Base-by-base conservation (phyloP, 2,329 filamentous ascomycete species). In the Cladophialophora psammophila region DNA sequence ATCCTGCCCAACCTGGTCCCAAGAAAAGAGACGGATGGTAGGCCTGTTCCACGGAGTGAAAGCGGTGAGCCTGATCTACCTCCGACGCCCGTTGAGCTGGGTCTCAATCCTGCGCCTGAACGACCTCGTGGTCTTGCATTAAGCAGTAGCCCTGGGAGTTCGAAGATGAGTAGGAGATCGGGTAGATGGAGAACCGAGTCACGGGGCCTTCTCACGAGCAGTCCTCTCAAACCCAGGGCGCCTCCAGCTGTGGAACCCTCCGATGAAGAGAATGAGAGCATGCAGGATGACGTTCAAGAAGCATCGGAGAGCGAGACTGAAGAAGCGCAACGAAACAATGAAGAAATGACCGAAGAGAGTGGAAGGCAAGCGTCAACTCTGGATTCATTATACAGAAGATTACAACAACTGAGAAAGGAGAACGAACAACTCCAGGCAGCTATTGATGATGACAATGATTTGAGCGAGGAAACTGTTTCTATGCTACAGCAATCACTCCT, bases 1-100 rank as follows among this genome's bases (percentile, higher is more conserved):
- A 67, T 71, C 42, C 58, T 67, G 35, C 72, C 72, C 13, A 64
- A 60, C 34, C 53, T 72, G 32, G 67, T 73, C 3, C 53, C 57
- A n/a, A 67, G 64, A 53, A 60, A 65, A 55, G 55, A 59, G 15
- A 12, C 59, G 35, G 26, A 50, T 10, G 15, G 53, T 32, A 59
- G 58, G 10, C 34, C 62, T 31, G 18, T 31, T 13, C 35, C 60
- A 35, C 59, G 56, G 36, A 15, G 48, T 5, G 32, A n/a, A 20
- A 67, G 62, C 34, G 60, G 63, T n/a, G 69, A 72, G 55, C 70
- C 68, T 9, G 71, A 72, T 18, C 48, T 74, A 26, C 73, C 73
- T 13, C 73, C 72, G 5, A 74, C 73, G 13, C 71, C 72, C 15
- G 71, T 71, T 12, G 61, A 73, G 32, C 64, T 74, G 20, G 73